Conservation (phyloP, 2,329 filamentous ascomycete species). For the Pseudopyricularia cyperi region DNA sequence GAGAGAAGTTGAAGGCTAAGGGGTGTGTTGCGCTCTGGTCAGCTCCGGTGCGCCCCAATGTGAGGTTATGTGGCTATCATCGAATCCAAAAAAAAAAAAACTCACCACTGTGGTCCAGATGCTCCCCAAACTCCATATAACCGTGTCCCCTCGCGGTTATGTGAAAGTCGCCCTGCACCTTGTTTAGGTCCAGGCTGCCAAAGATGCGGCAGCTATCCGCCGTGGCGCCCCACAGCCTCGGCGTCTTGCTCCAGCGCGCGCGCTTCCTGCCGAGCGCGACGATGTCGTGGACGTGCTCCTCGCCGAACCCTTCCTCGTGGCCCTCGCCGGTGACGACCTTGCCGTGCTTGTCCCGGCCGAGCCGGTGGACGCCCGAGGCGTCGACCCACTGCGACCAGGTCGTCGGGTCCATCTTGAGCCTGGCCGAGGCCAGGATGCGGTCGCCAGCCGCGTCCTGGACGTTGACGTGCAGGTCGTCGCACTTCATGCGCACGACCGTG, state of each 20-base stretch:
- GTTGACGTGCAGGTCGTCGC: constrained; percentile 82
- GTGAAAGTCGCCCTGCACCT: constrained; percentile 96
- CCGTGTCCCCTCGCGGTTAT: constrained; percentile 92
- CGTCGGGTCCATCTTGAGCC: constrained; percentile 64
- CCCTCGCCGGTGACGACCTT: constrained; percentile 42
- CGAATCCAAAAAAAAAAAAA: constrained; percentile 8
- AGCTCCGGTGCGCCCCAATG: background rate
- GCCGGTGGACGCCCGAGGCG: constrained; percentile 48
- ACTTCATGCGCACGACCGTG: constrained; percentile 81
- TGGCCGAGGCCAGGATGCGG: constrained; percentile 68
- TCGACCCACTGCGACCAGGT: constrained; percentile 74
- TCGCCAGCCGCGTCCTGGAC: constrained; percentile 94
- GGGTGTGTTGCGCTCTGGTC: background rate
- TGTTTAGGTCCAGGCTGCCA: constrained; percentile 83
- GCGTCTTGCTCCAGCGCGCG: constrained; percentile 64
- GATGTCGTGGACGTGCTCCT: constrained; percentile 88
- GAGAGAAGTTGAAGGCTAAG: constrained; percentile 93
- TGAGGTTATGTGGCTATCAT: background rate
- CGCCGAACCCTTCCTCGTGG: constrained; percentile 54
- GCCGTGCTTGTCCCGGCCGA: constrained; percentile 43
- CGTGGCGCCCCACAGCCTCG: constrained; percentile 38
- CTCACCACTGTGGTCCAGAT: constrained; percentile 72
- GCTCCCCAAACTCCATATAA: constrained; percentile 68
- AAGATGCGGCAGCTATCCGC: constrained; percentile 75
- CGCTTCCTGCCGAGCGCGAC: constrained; percentile 53